Base-by-base conservation (phyloP, 1,139 yeast genomes). In the Nakaseomyces delphensis region DNA sequence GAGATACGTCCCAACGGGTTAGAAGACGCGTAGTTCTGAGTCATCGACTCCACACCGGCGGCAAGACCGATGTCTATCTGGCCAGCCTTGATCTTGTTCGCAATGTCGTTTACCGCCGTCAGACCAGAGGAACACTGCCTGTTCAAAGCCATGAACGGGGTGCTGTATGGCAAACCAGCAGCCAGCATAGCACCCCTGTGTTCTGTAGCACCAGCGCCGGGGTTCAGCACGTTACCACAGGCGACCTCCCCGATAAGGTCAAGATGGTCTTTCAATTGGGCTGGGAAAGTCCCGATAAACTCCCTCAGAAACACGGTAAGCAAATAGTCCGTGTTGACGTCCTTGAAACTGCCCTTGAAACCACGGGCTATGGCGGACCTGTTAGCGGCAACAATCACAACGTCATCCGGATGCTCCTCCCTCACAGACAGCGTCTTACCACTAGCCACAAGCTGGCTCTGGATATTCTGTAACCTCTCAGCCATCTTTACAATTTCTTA, bases 111-210 rank as follows among this genome's bases (percentile, higher is more conserved):
- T 36, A 87, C 77, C 18, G 96, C 94, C 74, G 87, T 83, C 55
- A 89, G 71, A 38, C 96, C 96, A 2, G 95, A 84, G 8, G 96
- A 85, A 66, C 97, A 89, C 66, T 86, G 96, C 68, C 97, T 79
- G 71, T 89, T 89, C 52, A 89, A 58, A 23, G 95, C 91, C 54
- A 79, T 69, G 54, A 89, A 84, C 11, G 95, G 89, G 24, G 81
- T 73, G 7, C 79, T 66, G 51, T 74, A 66, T 18, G 87, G 87
- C 37, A 81, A 69, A 11, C 93, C 94, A 3, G 83, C 85, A 10
- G 78, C 84, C 33, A 83, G 67, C 48, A 71, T 70, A 31, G 87
- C 96, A 42, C 95, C 96, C 59, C 94, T 74, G 66, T 85, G 95
- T 66, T 86, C 96, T 46, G 81, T 80, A 45, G 89, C 94, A 59